Base-by-base conservation (phyloP, 768 basidiomycete species). In the Myochromella boudieri region DNA sequence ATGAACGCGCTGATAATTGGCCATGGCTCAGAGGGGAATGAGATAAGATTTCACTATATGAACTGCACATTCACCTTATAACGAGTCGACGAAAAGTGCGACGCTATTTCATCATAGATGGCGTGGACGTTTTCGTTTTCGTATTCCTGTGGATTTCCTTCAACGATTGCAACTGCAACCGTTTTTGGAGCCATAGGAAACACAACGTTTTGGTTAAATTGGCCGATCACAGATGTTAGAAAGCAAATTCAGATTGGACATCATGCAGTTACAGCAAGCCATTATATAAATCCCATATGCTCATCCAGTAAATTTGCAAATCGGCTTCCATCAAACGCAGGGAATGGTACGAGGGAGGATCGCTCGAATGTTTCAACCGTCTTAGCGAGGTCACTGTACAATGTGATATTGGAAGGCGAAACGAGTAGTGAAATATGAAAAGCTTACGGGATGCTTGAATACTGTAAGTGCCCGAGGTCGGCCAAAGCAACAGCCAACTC, bases 31-130 rank as follows among this genome's bases (percentile, higher is more conserved):
- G 25, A 29, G 46, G 39, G 42, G 34, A 37, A 37, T 38, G 37
- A 28, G 42, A 32, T 25, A n/a, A 44, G 11, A 21, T 10, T 10
- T 42, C 41, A 11, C 11, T n/a, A 46, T 3, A 9, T 7, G 21
- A 3, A n/a, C 27, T 32, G 22, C 12, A 31, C 40, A 52, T 66
- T 54, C 48, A 87, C 90, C 74, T 93, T 93, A 71, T 95, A 93
- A 21, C 93, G 77, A 6, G 92, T 95, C 0, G 85, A 84, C 7
- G 89, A 89, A 63, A 95, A 95, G 68, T 95, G 92, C 14, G 73
- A 60, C 0, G 92, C 92, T 51, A 95, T 95, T 54, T 80, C 74
- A 46, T 94, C 86, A 65, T 95, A 95, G 45, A 95, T 76, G 0
- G 70, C 67, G 60, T 95, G 92, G 1, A 95, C 92, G 59, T 94